phyloP scores from a whole-genome alignment of 2,329 filamentous ascomycete species.

The Leptographium lundbergii region DNA sequence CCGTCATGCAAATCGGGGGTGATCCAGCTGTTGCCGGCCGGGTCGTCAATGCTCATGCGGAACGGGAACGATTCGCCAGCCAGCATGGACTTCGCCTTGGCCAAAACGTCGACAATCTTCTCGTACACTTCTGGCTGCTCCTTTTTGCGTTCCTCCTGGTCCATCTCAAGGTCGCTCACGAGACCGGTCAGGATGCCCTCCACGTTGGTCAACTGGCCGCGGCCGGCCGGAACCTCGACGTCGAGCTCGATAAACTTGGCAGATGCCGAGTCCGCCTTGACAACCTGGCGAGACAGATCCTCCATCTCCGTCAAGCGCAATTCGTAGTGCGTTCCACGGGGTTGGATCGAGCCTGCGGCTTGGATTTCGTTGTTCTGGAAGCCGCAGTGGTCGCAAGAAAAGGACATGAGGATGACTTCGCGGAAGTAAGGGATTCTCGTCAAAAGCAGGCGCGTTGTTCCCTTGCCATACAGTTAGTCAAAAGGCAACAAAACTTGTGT shows the following conservation, averaged over 20 bases:
- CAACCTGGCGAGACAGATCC: conserved; percentile 76
- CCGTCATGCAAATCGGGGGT: conserved; percentile 70
- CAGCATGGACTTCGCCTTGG: conserved; percentile 64
- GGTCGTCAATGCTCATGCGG: conserved; percentile 77
- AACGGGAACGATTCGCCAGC: conserved; percentile 73
- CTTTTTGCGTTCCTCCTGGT: conserved; percentile 71
- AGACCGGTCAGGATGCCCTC: conserved; percentile 76
- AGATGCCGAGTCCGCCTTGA: conserved; percentile 79
- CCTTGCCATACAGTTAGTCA: conserved; percentile 21
- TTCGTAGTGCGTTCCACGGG: conserved; percentile 73
- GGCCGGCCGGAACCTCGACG: conserved; percentile 81
- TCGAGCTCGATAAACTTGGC: conserved; percentile 87
- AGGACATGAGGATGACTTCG: conserved; percentile 96
- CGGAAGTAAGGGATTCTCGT: conserved; percentile 94
- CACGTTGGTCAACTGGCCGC: conserved; percentile 85
- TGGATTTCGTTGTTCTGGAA: conserved; percentile 91
- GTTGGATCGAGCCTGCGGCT: conserved; percentile 81
- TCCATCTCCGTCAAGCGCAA: conserved; percentile 58
- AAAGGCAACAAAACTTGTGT: neutral
- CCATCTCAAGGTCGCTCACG: conserved; percentile 65
- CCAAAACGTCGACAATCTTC: conserved; percentile 67
- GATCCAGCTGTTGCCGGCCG: conserved; percentile 93
- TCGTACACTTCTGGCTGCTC: conserved; percentile 64
- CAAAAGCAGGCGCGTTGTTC: conserved; percentile 72
- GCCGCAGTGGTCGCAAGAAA: conserved; percentile 79